Evolutionary conservation across 2,329 filamentous ascomycete genomes (phyloP).

Genomic region (Colletotrichum endophyticum): DNA sequence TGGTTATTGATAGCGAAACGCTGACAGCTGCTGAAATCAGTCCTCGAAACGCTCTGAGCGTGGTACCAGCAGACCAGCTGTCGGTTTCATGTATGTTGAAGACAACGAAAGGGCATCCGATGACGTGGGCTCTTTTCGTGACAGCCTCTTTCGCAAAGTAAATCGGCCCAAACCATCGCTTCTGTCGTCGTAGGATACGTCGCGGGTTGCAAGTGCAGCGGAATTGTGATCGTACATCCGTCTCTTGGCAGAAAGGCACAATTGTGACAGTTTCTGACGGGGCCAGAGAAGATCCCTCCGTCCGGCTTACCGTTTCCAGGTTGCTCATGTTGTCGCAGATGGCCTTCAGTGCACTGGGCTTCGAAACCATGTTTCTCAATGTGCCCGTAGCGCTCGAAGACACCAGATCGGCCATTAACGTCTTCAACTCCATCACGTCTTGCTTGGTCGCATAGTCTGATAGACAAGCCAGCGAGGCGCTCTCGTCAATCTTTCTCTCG

Average conservation of each 20-base stretch:
- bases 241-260: background rate
- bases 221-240: background rate
- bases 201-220: background rate
- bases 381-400: background rate
- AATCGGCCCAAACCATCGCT: accelerated
- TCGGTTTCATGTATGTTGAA: accelerated
- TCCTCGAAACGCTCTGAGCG: background rate
- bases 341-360: background rate
- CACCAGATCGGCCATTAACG: background rate
- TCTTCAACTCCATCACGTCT: background rate
- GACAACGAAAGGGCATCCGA: background rate
- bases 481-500: background rate
- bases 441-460: background rate
- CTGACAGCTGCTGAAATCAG: background rate
- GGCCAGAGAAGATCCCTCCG: background rate
- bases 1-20: background rate
- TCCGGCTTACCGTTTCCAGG: background rate
- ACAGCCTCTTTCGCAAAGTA: background rate
- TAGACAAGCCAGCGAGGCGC: accelerated
- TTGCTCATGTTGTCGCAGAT: background rate
- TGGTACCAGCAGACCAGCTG: background rate
- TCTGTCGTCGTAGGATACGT: background rate
- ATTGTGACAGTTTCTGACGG: background rate
- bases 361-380: background rate
- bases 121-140: accelerated